Base-by-base conservation (phyloP, 1,139 yeast genomes). In the Zygosaccharomyces sapae region DNA sequence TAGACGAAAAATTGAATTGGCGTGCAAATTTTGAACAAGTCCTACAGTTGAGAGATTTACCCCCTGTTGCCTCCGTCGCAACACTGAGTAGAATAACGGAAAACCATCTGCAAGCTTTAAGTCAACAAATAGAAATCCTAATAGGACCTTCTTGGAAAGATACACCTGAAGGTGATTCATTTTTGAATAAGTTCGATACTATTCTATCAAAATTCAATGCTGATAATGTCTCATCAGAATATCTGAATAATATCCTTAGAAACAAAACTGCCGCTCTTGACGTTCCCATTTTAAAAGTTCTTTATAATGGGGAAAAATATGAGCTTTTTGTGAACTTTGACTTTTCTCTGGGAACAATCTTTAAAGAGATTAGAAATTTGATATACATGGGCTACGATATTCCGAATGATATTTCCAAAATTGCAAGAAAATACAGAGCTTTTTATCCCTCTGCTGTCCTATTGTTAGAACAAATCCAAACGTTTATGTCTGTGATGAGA, bases 101-200 rank as follows among this genome's bases (percentile, higher is more conserved):
- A 33, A 55, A 65, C 22, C 76, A 75, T 47, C 56, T 80, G 2
- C 64, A 68, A 8, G 64, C 65, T 36, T 62, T 79, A 22, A 59
- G 71, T 47, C 57, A 65, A 8, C 69, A 77, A 35, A 67, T 81
- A 5, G 79, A 76, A 42, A 62, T 72, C 10, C 72, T 81, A 1
- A 71, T 90, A 8, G 96, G 97, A 0, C 60, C 70, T 10, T 84
- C 82, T 27, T 90, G 97, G 97, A 71, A 70, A 43, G 73, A 78
- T 38, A 86, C 83, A 56, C 80, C 90, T 0, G 81, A 83, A 43
- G 97, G 96, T 0, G 76, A 74, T 45, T 78, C 76, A 52, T 75
- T 90, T 1, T 71, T 74, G 12, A 63, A 72, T 1, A 86, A 80
- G 49, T 72, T 80, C 12, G 58, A 62, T 1, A 66, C 70, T 1